Percentiles rank a stretch among this genome's conserved stretches.
Conservation (phyloP, 1,284 basidiomycete species). For the Ceratobasidium sp. region DNA sequence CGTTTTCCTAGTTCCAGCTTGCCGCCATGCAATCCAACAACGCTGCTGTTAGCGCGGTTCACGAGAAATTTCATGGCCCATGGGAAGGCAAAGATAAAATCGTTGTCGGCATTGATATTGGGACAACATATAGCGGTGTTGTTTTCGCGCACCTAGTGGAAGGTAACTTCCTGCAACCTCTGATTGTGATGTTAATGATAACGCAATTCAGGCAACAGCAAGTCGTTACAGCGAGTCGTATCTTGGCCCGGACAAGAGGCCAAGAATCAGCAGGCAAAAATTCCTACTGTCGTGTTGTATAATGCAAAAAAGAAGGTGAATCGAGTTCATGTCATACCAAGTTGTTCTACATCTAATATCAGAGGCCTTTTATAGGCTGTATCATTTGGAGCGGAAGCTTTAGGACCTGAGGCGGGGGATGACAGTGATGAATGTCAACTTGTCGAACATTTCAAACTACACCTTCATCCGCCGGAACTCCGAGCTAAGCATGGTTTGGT, state of each 20-base stretch:
- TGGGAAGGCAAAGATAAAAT: slow-evolving; percentile 35
- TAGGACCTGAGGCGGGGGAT: neutral
- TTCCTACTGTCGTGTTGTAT: slow-evolving; percentile 39
- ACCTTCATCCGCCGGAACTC: slow-evolving; percentile 33
- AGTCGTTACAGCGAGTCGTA: neutral
- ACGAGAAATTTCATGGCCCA: neutral
- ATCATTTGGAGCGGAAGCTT: slow-evolving; percentile 36
- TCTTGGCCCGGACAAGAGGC: slow-evolving; percentile 40
- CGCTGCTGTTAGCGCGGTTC: neutral
- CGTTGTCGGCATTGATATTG: slow-evolving; percentile 16
- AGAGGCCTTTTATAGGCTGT: slow-evolving; percentile 35
- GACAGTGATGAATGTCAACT: slow-evolving; percentile 25
- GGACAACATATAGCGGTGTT: slow-evolving; percentile 1
- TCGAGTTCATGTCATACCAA: neutral
- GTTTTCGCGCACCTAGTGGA: slow-evolving; percentile 6
- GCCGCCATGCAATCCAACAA: neutral
- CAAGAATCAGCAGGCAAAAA: neutral
- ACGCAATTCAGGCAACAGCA: neutral
- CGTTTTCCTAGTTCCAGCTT: neutral
- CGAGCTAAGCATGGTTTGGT: neutral
- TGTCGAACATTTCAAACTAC: slow-evolving; percentile 28
- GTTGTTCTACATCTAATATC: no score
- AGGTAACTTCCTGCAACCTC: neutral
- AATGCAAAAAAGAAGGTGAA: neutral
- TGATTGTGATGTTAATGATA: no score